These are phyloP conservation scores for Dovyalis caffra DNA, from an alignment of 345 rosid species.

Conservation along the genomic window DNA sequence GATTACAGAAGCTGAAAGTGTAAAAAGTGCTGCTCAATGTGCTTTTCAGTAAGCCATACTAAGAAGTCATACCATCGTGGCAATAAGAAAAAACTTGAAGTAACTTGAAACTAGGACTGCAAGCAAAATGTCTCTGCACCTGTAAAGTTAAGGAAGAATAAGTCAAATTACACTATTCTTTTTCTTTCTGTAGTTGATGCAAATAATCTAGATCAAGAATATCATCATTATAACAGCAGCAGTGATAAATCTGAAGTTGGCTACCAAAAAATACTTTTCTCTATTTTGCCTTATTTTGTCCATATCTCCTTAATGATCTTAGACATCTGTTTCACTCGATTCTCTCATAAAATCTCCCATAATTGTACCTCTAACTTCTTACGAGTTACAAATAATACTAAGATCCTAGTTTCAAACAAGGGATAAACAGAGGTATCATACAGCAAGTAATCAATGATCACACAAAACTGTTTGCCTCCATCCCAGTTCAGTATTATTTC, in stretches of 20 bases:
- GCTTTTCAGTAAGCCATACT: background rate
- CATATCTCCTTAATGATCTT: background rate
- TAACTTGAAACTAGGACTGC: conserved; percentile 72
- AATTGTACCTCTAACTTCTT: background rate
- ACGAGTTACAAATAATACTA: background rate
- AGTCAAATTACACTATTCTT: background rate
- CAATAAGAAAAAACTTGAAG: conserved; percentile 62
- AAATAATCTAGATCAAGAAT: conserved; percentile 4
- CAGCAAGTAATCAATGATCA: background rate
- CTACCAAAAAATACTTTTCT: background rate
- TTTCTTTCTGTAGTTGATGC: background rate
- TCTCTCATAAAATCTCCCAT: background rate
- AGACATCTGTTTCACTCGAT: background rate
- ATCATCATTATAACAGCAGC: background rate
- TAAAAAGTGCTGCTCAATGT: background rate
- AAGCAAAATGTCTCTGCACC: conserved; percentile 49
- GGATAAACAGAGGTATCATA: background rate
- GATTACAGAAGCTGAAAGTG: background rate
- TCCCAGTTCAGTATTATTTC: background rate
- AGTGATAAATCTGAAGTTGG: background rate
- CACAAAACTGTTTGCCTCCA: background rate
- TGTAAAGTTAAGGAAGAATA: conserved; percentile 16
- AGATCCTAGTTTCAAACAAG: background rate
- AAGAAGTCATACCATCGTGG: conserved; percentile 59
- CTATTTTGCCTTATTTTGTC: background rate